Evolutionary conservation across 169 alveolate species (phyloP).

Genomic region (Plasmodium yoelii): DNA sequence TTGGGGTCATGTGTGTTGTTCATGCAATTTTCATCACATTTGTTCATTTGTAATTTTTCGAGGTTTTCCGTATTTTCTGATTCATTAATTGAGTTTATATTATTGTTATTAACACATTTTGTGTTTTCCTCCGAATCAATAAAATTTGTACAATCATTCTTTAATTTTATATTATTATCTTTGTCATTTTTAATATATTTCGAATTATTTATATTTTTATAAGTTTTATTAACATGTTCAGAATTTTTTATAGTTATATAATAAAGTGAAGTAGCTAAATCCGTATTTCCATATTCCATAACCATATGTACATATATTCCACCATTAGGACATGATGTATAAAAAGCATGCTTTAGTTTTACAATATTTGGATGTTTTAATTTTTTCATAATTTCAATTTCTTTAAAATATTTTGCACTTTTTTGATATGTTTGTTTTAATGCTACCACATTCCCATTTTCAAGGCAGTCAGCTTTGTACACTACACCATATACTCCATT

Average conservation of each 20-base stretch:
- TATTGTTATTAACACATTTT: background rate
- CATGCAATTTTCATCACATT: background rate
- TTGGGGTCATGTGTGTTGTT: background rate
- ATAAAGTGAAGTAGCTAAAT: slow-evolving; percentile 64
- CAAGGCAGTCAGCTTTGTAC: slow-evolving; percentile 93
- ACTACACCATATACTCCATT: slow-evolving; percentile 99
- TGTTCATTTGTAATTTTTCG: background rate
- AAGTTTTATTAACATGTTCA: background rate
- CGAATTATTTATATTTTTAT: background rate
- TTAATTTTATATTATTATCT: background rate
- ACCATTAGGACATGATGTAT: slow-evolving; percentile 76
- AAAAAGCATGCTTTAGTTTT: slow-evolving; percentile 92
- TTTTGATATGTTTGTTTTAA: slow-evolving; percentile 96
- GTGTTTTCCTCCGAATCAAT: background rate
- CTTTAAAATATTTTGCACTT: slow-evolving; percentile 34
- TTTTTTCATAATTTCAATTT: slow-evolving; percentile 91
- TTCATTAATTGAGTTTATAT: background rate
- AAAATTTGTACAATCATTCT: background rate
- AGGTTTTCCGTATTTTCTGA: background rate
- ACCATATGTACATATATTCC: slow-evolving; percentile 62
- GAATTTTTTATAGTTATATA: slow-evolving; percentile 40
- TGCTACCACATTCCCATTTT: slow-evolving; percentile 96
- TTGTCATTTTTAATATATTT: background rate
- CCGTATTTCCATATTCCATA: slow-evolving; percentile 71
- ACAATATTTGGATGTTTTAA: slow-evolving; percentile 96